Evolutionary conservation across 2,329 filamentous ascomycete genomes (phyloP).

Genomic region (Fusarium buxicola): DNA sequence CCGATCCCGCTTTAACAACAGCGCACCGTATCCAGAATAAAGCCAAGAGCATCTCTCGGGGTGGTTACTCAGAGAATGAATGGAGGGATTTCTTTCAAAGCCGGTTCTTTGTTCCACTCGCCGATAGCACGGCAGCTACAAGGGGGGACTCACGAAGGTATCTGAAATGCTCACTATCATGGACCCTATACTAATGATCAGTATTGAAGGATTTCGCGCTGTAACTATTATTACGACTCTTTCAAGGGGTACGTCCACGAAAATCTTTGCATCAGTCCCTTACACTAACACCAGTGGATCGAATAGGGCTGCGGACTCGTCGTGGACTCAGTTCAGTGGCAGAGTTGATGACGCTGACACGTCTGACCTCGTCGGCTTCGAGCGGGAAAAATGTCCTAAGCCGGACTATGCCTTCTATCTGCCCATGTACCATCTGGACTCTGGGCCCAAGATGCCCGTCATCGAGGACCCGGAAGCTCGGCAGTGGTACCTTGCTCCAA

Average conservation of each 20-base stretch:
- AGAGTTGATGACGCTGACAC: background rate
- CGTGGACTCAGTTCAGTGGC: conserved; percentile 9
- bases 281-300: background rate
- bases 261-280: background rate
- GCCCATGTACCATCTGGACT: conserved; percentile 24
- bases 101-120: conserved; percentile 19
- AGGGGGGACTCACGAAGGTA: conserved; percentile 2
- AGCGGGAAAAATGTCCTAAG: conserved; percentile 14
- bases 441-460: background rate
- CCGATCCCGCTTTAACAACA: conserved; percentile 1
- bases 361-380: background rate
- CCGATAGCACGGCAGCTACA: background rate
- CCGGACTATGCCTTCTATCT: conserved; percentile 32
- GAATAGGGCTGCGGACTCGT: background rate
- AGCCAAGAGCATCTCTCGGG: background rate
- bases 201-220: conserved; percentile 12
- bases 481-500: conserved; percentile 2
- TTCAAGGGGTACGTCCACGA: conserved; percentile 7
- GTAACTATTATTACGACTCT: conserved; percentile 35
- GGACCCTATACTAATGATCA: background rate
- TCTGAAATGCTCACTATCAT: background rate
- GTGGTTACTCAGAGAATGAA: conserved; percentile 10
- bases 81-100: conserved; percentile 12
- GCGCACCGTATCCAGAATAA: background rate
- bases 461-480: conserved; percentile 1